Conservation (phyloP, 179 eudicot species). For the Sideroxylon spinosum region DNA sequence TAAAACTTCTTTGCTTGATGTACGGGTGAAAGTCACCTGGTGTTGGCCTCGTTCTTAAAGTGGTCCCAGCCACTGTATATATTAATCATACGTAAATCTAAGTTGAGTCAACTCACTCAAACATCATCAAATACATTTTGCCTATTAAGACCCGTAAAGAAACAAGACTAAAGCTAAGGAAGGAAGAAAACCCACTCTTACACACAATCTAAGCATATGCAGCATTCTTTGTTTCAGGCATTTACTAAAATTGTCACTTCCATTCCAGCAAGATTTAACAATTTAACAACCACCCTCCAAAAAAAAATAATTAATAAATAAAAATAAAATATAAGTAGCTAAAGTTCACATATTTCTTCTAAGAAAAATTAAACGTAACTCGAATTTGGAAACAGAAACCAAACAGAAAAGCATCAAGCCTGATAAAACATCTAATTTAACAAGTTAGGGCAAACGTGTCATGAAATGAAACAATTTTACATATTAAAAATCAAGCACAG, state of each 20-base stretch:
- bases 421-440: background rate
- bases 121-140: background rate
- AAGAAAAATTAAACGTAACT: background rate
- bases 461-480: background rate
- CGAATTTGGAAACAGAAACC: too few species aligned
- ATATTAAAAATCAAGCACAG: background rate
- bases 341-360: too few species aligned
- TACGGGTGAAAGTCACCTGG: background rate
- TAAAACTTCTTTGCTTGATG: background rate
- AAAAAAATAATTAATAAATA: too few species aligned
- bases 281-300: too few species aligned
- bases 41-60: background rate
- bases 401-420: background rate
- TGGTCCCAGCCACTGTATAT: background rate
- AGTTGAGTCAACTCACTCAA: too few species aligned
- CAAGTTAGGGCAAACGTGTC: conserved; percentile 7
- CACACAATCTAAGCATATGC: too few species aligned
- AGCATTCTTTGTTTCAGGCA: background rate
- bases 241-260: too few species aligned
- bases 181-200: background rate
- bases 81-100: too few species aligned
- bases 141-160: background rate
- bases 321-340: too few species aligned
- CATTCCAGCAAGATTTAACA: too few species aligned
- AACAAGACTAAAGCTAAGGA: background rate